Evolutionary conservation across 352 stramenopile genomes (phyloP), one percentile per base, ranked within the genome.

Genomic region (Globisporangium polare): DNA sequence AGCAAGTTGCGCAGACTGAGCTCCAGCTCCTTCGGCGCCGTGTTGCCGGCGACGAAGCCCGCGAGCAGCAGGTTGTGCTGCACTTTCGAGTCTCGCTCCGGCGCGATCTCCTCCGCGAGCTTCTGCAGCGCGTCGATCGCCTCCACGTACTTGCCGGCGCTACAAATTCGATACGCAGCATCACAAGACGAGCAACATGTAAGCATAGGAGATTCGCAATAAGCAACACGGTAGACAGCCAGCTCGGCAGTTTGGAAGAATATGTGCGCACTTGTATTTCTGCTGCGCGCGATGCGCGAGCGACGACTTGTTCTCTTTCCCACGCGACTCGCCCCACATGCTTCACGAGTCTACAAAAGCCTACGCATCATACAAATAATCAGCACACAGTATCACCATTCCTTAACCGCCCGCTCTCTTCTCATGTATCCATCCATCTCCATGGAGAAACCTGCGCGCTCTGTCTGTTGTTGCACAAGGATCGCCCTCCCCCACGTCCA

Each of bases 301-400:
- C 72, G 85, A 94, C 50, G 82, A 89, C 74, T 92, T 94, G 75
- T 90, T 94, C 71, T 91, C 81, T 68, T 94, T 92, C 9, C 72
- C 67, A 51, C 77, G 73, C 63, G 74, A 65, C 52, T 88, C 78
- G 26, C 75, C 77, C 60, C 80, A 90, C 83, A 92, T 62, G 31
- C 24, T 49, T 37, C 24, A 24, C 52, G 53, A 24, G 35, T 37
- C 15, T 22, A 27, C 33, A 56, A 37, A 37, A 41, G 57, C 37
- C 29, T 42, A 27, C 10, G 22, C 33, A 5, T 13, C 52, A 59
- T 24, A 60, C 50, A 39, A 47, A 47, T 3, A 20, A 4, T 6
- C 42, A 47, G 5, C 5, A 12, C 35, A 22, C 15, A 58, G 22
- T 8, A 26, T 43, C 37, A 39, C 17, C 33, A 20, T n/a, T n/a